Percentiles rank a stretch among this genome's conserved stretches.
phyloP scores from a whole-genome alignment of 805 yeast species.

The Torulaspora microellipsoides region DNA sequence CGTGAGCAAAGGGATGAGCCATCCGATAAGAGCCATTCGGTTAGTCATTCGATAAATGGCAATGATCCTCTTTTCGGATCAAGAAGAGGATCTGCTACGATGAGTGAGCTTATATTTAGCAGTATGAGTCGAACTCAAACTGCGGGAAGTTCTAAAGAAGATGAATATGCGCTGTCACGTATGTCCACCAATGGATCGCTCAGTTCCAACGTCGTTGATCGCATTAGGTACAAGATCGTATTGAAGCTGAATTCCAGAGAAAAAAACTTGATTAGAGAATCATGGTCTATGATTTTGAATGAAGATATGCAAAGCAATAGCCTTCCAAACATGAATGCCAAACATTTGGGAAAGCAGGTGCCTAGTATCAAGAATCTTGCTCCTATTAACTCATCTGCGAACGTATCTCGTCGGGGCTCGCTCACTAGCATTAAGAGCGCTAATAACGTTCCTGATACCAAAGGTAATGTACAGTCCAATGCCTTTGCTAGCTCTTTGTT shows the following conservation, averaged over 20 bases:
- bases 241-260: slow-evolving; percentile 33
- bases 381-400: slow-evolving; percentile 2
- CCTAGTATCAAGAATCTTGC: neutral
- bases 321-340: slow-evolving; percentile 2
- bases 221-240: slow-evolving; percentile 26
- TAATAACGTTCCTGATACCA: slow-evolving; percentile 6
- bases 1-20: neutral
- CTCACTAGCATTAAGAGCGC: slow-evolving; percentile 1
- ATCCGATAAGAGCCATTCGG: neutral
- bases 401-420: neutral
- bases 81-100: slow-evolving; percentile 9
- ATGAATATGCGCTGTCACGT: slow-evolving; percentile 16
- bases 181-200: slow-evolving; percentile 17
- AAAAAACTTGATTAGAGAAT: slow-evolving; percentile 32
- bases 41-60: neutral
- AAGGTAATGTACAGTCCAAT: slow-evolving; percentile 7
- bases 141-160: slow-evolving; percentile 7
- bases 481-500: slow-evolving; percentile 55
- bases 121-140: slow-evolving; percentile 7
- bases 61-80: slow-evolving; percentile 2
- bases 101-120: slow-evolving; percentile 10
- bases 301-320: slow-evolving; percentile 28
- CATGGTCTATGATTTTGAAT: slow-evolving; percentile 39
- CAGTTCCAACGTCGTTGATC: slow-evolving; percentile 18
- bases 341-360: neutral